phyloP scores from a whole-genome alignment of 768 basidiomycete genomes.

The Lactarius psammicola region DNA sequence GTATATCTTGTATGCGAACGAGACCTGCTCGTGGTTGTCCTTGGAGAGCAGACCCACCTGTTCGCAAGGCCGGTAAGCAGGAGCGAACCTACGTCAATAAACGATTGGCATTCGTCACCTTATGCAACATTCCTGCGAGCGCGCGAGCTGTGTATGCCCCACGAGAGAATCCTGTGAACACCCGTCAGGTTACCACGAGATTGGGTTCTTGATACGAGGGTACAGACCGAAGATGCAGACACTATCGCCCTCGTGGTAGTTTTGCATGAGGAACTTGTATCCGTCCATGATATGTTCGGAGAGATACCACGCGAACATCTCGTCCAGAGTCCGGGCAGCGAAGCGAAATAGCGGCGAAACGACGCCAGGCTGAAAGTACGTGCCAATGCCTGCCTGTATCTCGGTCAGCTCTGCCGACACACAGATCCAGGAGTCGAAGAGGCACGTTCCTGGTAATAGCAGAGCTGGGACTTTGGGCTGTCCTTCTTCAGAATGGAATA shows the following conservation, averaged over 20 bases:
- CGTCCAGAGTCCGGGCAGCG: constrained; percentile 9
- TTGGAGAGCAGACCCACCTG: constrained; percentile 70
- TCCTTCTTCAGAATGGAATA: constrained; percentile 67
- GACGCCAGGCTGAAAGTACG: constrained; percentile 16
- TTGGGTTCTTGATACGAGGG: background rate
- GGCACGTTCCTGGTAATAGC: constrained; percentile 18
- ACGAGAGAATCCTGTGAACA: constrained; percentile 68
- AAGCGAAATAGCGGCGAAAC: constrained; percentile 16
- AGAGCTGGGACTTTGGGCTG: constrained; percentile 29
- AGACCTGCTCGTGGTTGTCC: constrained; percentile 66
- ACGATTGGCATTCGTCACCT: constrained; percentile 49
- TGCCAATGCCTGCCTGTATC: constrained; percentile 15
- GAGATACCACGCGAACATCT: constrained; percentile 20
- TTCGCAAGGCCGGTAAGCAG: background rate
- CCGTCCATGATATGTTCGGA: constrained; percentile 48
- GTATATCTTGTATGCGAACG: constrained; percentile 75
- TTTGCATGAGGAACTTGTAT: constrained; percentile 77
- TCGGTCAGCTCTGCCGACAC: background rate
- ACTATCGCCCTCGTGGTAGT: constrained; percentile 66
- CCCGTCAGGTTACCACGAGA: background rate
- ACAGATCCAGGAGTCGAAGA: background rate
- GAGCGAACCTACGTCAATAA: background rate
- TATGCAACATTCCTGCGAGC: constrained; percentile 72
- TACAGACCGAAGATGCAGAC: constrained; percentile 67
- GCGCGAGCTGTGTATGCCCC: constrained; percentile 66